phyloP scores from a whole-genome alignment of 129 eudicot genomes.

The Heracleum sosnowskyi region DNA sequence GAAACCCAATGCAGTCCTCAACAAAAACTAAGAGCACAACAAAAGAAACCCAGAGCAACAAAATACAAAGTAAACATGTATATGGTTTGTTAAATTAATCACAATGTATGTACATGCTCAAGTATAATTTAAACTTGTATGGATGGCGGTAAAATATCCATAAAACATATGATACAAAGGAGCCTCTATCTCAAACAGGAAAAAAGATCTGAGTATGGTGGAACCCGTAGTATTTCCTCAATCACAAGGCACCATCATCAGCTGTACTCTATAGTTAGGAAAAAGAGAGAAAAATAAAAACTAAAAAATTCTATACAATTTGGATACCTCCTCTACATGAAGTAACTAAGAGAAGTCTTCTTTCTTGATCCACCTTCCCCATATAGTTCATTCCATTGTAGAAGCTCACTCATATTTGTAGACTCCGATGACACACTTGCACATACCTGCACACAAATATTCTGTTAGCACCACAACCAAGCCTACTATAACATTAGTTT shows the following conservation, averaged over 20 bases:
- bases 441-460: constrained; percentile 48
- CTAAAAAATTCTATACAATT: constrained; percentile 35
- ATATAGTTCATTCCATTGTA: constrained; percentile 84
- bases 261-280: constrained; percentile 19
- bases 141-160: constrained; percentile 20
- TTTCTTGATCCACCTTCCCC: constrained; percentile 98
- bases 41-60: background rate
- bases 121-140: constrained; percentile 7
- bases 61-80: background rate
- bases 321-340: constrained; percentile 55
- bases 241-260: constrained; percentile 28
- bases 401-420: constrained; percentile 75
- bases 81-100: constrained; percentile 10
- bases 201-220: background rate
- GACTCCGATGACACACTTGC: constrained; percentile 96
- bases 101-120: constrained; percentile 21
- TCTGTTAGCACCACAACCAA: background rate
- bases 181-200: background rate
- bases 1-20: background rate
- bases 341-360: constrained; percentile 75
- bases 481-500: background rate
- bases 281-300: constrained; percentile 10
- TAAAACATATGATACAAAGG: constrained; percentile 37
- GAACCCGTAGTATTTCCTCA: constrained; percentile 35
- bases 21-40: background rate